Evolutionary conservation across 179 eudicot genomes (phyloP), one percentile per base, ranked within the genome.

Genomic region (Dionaea muscipula): DNA sequence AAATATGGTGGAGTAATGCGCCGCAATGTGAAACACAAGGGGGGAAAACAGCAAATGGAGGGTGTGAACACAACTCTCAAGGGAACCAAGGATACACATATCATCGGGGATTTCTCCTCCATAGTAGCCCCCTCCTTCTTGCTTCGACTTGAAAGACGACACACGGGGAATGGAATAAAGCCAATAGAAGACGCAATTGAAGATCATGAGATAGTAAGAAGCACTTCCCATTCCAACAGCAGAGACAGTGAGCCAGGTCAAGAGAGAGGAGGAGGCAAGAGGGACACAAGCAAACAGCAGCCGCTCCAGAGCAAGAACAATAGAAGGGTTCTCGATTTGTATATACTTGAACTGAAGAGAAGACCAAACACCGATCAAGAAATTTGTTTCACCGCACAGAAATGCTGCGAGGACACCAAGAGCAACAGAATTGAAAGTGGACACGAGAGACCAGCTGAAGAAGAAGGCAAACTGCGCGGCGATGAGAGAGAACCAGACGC

Each of bases 321-420:
- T 66, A 4, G 84, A 58, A 7, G 95, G 95, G 45, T 91, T 75
- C 75, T 86, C 95, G 33, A 91, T 67, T 41, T 81, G 98, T 47
- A 91, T 73, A 85, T 85, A 91, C 60, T 77, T 81, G 70, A 91
- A 91, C 77, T 91, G 95, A 17, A 91, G 79, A 11, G 95, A 86
- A 9, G 80, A 77, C 98, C 98, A 91, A 14, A 86, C 81, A 1
- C 98, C 98, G 40, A 91, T 65, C 28, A 91, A 57, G 53, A 91
- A 91, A 45, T 72, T 91, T 6, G 82, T 51, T 57, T 71, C 27
- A 2, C 80, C 78, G 49, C 84, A 86, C 0, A 83, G 45, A 10
- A 80, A 62, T 0, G 67, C 37, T 0, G 94, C 85, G 3, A 84
- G 76, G 31, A 78, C 2, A 1, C 78, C 64, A 1, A 86, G 81